Conservation (phyloP, 2,329 filamentous ascomycete species). For the Diaporthe sp. region DNA sequence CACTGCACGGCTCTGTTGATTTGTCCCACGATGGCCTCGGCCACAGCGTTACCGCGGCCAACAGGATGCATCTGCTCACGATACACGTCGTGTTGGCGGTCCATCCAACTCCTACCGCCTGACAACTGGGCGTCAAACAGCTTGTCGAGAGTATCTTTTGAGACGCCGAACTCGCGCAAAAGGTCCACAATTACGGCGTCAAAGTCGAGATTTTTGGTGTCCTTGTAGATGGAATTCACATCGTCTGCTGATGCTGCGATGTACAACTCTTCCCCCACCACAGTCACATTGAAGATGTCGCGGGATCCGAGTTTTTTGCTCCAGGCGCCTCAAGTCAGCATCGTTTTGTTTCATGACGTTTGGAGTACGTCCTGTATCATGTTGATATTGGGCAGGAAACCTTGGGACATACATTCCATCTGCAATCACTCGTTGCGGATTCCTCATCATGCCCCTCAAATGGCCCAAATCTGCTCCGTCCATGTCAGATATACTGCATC, state of each 20-base stretch:
- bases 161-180: background rate
- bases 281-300: background rate
- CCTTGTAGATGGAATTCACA: constrained; percentile 1
- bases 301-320: background rate
- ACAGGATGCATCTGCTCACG: background rate
- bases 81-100: background rate
- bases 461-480: background rate
- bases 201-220: constrained; percentile 8
- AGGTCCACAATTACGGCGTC: background rate
- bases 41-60: background rate
- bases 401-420: background rate
- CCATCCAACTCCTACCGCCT: background rate
- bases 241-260: background rate
- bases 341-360: background rate
- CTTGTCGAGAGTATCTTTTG: background rate
- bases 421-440: background rate
- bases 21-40: background rate
- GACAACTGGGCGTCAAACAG: background rate
- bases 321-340: background rate
- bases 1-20: background rate
- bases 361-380: too few relatives aligned
- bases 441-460: background rate
- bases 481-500: background rate
- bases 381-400: background rate
- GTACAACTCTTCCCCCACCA: background rate